phyloP scores from a whole-genome alignment of 306 rosid species.

The Glycine tomentella region DNA sequence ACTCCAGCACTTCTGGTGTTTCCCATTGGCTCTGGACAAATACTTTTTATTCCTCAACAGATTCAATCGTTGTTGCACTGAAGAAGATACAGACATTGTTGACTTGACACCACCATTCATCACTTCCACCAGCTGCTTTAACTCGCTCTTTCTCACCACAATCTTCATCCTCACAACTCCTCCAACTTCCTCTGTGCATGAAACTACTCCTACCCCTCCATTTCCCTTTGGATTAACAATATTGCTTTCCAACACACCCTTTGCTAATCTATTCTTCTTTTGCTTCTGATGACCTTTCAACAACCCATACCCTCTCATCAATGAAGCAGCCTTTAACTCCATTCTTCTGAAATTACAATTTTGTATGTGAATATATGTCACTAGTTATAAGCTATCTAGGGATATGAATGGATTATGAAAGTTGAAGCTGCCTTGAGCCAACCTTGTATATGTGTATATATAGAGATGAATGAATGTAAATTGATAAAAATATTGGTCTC shows the following conservation, averaged over 20 bases:
- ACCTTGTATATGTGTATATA: conserved; percentile 4
- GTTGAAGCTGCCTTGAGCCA: conserved; percentile 3
- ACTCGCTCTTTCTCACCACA: conserved; percentile 55
- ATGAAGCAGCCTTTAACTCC: conserved; percentile 46
- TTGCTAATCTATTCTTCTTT: conserved; percentile 7
- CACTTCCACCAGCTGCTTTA: conserved; percentile 54
- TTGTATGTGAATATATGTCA: background rate
- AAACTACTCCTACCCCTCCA: conserved; percentile 30
- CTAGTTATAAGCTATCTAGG: too few species aligned
- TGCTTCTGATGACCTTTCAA: conserved; percentile 37
- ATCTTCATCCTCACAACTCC: conserved; percentile 70
- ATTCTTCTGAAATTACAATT: conserved; percentile 17
- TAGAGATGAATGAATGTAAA: background rate
- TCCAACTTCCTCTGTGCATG: conserved; percentile 54
- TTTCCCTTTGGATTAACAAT: conserved; percentile 23
- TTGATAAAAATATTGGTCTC: background rate
- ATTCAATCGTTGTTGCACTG: conserved; percentile 55
- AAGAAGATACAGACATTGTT: background rate
- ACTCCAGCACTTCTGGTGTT: conserved; percentile 47
- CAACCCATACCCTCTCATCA: conserved; percentile 47
- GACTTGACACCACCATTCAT: conserved; percentile 6
- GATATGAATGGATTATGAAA: background rate
- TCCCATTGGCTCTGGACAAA: background rate
- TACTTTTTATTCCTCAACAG: conserved; percentile 50
- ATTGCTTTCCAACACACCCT: conserved; percentile 40